Conservation (phyloP, 2,329 filamentous ascomycete genomes). For the Pseudogymnoascus sp. region DNA sequence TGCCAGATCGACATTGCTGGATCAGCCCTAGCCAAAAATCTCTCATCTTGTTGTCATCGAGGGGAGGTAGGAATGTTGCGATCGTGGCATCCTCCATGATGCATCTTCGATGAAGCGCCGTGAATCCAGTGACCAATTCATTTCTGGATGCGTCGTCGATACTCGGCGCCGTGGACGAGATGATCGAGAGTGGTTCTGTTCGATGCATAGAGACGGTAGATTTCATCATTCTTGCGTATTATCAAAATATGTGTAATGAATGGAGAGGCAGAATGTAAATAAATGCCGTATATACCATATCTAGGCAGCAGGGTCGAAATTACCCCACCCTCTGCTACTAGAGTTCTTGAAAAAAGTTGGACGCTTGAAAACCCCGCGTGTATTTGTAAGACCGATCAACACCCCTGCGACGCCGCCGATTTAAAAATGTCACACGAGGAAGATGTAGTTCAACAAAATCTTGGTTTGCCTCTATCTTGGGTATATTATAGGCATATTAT, state of each 20-base stretch:
- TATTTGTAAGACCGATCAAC: neutral
- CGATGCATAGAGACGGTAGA: neutral
- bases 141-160: neutral
- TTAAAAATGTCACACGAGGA: constrained; percentile 1
- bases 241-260: neutral
- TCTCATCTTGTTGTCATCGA: constrained; percentile 49
- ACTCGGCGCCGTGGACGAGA: neutral
- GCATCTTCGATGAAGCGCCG: constrained; percentile 51
- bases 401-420: neutral
- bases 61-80: constrained; percentile 53
- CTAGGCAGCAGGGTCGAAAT: neutral
- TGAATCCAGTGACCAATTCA: constrained; percentile 43
- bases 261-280: neutral
- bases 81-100: constrained; percentile 51
- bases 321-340: neutral
- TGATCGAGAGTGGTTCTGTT: neutral
- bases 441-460: neutral
- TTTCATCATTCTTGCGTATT: neutral
- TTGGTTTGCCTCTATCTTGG: neutral
- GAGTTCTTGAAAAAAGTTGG: neutral
- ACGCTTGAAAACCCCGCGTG: neutral
- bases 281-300: neutral
- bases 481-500: neutral
- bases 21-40: constrained; percentile 42
- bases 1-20: constrained; percentile 39